Base-by-base conservation (phyloP, 441 rosid species). In the Adansonia rubrostipa region DNA sequence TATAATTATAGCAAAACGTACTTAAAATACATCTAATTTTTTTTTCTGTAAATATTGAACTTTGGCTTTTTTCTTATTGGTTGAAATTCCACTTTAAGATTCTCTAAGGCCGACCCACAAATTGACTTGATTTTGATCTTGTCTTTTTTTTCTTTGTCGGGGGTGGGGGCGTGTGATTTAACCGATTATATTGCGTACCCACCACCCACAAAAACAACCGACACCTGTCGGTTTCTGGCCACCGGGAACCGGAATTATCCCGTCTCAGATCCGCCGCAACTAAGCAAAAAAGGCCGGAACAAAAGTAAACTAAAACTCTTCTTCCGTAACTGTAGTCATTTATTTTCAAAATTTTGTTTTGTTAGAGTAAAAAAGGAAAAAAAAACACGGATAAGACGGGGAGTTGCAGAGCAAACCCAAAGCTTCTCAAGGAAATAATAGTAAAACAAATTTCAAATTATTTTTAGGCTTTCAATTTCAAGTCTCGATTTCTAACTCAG, bases 231-330 rank as follows among this genome's bases (percentile, higher is more conserved):
- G 84, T 79, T 71, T 17, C 6, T 4, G 4, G 1, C 17, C 57
- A 19, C 9, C 64, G 3, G 50, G 48, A 60, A 81, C 84, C 82
- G 79, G 74, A 24, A 24, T 44, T 48, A 48, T 66, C 87, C 83
- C 62, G 82, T 82, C 63, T 47, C 75, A 62, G 80, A 78, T 80
- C 84, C 77, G 66, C 62, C 71, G 57, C 73, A 71, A 78, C 42
- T 11, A 42, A 9, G 61, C 42, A 66, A 9, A 47, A 42, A 69
- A 11, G 73, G 17, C 47, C 68, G 13, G 61, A 19, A 20, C 48
- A 40, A 80, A 47, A 79, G 54, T 77, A 36, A 64, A 79, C 74
- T 67, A 10, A 73, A 80, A 80, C 70, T 44, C 58, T 24, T 33
- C 11, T 24, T 28, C 2, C 1, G 40, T 3, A 4, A 3, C 40